Evolutionary conservation across 257 asterid genomes (phyloP).

Genomic region (Cinchona pubescens): DNA sequence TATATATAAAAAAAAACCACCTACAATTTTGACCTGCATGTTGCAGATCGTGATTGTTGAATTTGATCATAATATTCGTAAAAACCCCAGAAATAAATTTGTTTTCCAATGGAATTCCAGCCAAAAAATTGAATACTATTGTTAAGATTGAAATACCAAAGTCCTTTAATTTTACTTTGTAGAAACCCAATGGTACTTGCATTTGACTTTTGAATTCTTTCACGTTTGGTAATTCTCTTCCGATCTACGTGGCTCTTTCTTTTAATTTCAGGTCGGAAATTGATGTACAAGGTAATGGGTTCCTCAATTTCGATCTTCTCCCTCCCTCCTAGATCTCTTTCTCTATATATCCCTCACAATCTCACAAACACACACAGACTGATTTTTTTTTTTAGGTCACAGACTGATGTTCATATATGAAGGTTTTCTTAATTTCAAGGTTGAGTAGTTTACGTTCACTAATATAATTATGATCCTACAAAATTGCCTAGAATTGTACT

Average conservation of each 20-base stretch:
- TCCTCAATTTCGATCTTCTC: background rate
- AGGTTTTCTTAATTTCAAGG: no score
- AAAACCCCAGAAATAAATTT: constrained; percentile 2
- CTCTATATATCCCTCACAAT: background rate
- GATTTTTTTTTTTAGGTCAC: background rate
- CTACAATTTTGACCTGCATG: background rate
- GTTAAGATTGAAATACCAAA: background rate
- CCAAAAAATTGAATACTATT: background rate
- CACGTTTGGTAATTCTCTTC: background rate
- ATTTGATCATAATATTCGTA: background rate
- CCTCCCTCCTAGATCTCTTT: background rate
- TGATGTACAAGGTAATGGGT: background rate
- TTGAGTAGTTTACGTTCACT: background rate
- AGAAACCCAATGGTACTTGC: background rate
- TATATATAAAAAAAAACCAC: background rate
- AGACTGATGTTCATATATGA: background rate
- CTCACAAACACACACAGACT: background rate
- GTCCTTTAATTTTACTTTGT: background rate
- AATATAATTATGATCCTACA: constrained; percentile 1
- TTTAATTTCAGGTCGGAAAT: background rate
- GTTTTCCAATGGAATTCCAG: background rate
- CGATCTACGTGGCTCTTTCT: background rate
- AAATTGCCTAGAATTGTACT: background rate
- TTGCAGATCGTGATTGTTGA: background rate
- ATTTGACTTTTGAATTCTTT: background rate